A percentile compares a stretch with the other conserved stretches of the same genome.
phyloP scores from a whole-genome alignment of 768 basidiomycete genomes.

The Boletales sp. region DNA sequence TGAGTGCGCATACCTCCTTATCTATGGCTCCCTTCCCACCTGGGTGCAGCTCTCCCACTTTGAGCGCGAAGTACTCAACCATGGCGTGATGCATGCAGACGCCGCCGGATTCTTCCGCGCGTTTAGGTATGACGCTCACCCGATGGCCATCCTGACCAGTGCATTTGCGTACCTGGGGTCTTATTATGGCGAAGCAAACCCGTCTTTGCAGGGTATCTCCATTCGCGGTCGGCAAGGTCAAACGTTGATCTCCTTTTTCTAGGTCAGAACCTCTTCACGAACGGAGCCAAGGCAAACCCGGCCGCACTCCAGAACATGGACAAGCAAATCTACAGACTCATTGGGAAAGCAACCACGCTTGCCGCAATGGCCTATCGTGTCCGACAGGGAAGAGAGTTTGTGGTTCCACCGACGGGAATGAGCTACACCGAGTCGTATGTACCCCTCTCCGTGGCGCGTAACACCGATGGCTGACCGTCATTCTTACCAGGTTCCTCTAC shows the following conservation, averaged over 20 bases:
- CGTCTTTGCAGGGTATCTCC: slow-evolving; percentile 68
- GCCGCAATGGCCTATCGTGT: slow-evolving; percentile 96
- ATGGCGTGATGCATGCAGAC: slow-evolving; percentile 64
- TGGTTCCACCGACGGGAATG: slow-evolving; percentile 75
- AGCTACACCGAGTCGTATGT: slow-evolving; percentile 78
- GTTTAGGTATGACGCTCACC: slow-evolving; percentile 88
- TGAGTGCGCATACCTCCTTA: slow-evolving; percentile 81
- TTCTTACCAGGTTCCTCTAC: slow-evolving; percentile 66
- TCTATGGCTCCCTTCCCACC: slow-evolving; percentile 80
- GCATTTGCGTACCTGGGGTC: slow-evolving; percentile 87
- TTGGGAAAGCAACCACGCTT: slow-evolving; percentile 85
- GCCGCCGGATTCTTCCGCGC: slow-evolving; percentile 66
- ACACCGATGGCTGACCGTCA: not conserved
- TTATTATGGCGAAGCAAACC: slow-evolving; percentile 86
- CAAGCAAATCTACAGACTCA: slow-evolving; percentile 85
- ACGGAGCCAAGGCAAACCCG: slow-evolving; percentile 59
- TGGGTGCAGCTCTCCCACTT: slow-evolving; percentile 58
- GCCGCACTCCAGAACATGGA: slow-evolving; percentile 78
- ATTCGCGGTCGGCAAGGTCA: not conserved
- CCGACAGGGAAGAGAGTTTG: slow-evolving; percentile 86
- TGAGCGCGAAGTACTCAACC: slow-evolving; percentile 74
- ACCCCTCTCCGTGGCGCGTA: not conserved
- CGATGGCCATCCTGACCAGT: slow-evolving; percentile 86
- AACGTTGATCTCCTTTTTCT: slow-evolving; percentile 6
- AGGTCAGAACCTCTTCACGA: slow-evolving; percentile 80